phyloP scores from a whole-genome alignment of 1,139 yeast species.

The Zhuliangozyma parablackwelliae region DNA sequence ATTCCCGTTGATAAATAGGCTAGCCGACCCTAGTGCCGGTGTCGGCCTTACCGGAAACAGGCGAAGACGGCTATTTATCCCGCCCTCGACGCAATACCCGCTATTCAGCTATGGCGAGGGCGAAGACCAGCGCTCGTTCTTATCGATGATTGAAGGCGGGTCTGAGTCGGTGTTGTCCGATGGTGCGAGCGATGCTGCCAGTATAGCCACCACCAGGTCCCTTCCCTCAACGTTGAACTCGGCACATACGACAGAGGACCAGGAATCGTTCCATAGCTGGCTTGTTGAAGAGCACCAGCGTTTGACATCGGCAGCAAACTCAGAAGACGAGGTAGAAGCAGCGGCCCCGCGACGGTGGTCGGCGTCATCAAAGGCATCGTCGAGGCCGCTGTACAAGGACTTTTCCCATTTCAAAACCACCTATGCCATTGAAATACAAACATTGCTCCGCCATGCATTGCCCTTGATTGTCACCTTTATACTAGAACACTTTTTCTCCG shows the following conservation, averaged over 20 bases:
- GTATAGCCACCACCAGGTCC: constrained; percentile 53
- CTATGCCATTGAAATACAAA: constrained; percentile 39
- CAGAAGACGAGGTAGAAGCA: constrained; percentile 23
- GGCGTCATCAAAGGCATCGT: constrained; percentile 6
- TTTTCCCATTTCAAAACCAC: constrained; percentile 45
- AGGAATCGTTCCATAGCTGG: constrained; percentile 55
- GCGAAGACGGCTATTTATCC: constrained; percentile 51
- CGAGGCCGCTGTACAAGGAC: constrained; percentile 15
- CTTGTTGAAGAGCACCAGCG: constrained; percentile 65
- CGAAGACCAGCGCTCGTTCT: constrained; percentile 63
- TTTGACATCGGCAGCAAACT: constrained; percentile 37
- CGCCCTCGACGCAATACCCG: constrained; percentile 68
- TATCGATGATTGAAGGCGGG: constrained; percentile 38
- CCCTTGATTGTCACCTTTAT: constrained; percentile 67
- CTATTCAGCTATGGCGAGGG: constrained; percentile 59
- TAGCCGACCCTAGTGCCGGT: constrained; percentile 39
- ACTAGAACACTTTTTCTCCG: constrained; percentile 66
- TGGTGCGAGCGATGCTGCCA: constrained; percentile 45
- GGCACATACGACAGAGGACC: constrained; percentile 47
- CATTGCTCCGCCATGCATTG: constrained; percentile 50
- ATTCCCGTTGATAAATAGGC: constrained; percentile 35
- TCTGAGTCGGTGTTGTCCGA: constrained; percentile 42
- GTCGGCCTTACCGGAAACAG: constrained; percentile 34
- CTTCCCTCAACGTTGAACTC: constrained; percentile 60
- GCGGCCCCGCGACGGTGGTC: not conserved